Evolutionary conservation across 306 rosid species (phyloP), one percentile per base, ranked within the genome.

Genomic region (Senna siamea): DNA sequence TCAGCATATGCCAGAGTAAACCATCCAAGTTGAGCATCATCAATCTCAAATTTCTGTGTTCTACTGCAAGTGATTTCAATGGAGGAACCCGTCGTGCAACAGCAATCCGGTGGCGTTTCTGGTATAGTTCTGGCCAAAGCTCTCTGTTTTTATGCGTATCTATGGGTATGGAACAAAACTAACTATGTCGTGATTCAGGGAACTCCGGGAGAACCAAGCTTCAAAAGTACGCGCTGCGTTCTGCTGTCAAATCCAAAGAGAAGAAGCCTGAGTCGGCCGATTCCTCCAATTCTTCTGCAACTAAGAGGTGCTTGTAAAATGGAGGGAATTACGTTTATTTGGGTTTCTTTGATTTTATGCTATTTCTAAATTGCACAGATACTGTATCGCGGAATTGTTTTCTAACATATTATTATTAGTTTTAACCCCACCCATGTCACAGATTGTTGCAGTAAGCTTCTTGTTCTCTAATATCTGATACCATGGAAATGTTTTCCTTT

Each of bases 171-270:
- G 23, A 18, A 38, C 14, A 15, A 41, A 7, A 28, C 72, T 18
- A n/a, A 48, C n/a, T 56, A 54, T 9, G 54, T 56, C 10, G 13
- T 72, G 47, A 62, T 85, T 72, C 67, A 89, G 96, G 87, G n/a
- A 88, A 85, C 46, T 52, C 81, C 0, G 76, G 10, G 44, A 85
- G 54, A 78, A 48, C 83, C 6, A 78, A 82, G 85, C 88, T 88
- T 54, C 90, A 62, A 47, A 83, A 90, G 17, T 89, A 92, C 22
- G 69, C 88, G 6, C 81, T 92, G 62, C 90, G 97, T 43, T 89
- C 97, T 6, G 88, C 66, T 51, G 17, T 57, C 12, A 92, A 85
- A 70, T 7, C 70, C 14, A 88, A 83, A 77, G 93, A 85, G 34
- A 85, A 80, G 54, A 87, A 80, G 62, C 72, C 78, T 1, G 65